These are phyloP conservation scores for Atkinsonella hypoxylon DNA, from an alignment of 2,329 filamentous ascomycete species.

Conservation along the genomic window DNA sequence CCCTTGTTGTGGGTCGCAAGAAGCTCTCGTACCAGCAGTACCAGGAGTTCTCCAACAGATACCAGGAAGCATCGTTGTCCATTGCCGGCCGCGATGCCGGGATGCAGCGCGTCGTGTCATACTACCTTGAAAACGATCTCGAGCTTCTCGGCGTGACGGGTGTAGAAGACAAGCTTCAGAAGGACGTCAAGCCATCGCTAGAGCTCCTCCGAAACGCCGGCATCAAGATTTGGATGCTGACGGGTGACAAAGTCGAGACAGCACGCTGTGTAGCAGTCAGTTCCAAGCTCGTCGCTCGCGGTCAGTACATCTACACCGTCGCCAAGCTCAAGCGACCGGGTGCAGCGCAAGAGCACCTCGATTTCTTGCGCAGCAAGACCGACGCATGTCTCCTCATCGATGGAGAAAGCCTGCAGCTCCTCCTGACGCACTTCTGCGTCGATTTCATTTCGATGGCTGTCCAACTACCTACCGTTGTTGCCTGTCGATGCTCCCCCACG, in stretches of 20 bases:
- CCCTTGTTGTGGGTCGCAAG: constrained; percentile 89
- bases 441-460: constrained; percentile 87
- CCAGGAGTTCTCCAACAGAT: constrained; percentile 60
- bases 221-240: constrained; percentile 99
- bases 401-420: constrained; percentile 75
- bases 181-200: constrained; percentile 87
- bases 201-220: constrained; percentile 93
- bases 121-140: constrained; percentile 75
- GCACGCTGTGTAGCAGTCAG: constrained; percentile 92
- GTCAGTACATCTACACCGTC: constrained; percentile 93
- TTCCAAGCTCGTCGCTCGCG: constrained; percentile 83
- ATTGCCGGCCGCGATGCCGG: constrained; percentile 69
- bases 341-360: constrained; percentile 74
- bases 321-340: constrained; percentile 75
- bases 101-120: constrained; percentile 68
- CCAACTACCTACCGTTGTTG: constrained; percentile 79
- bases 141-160: constrained; percentile 95
- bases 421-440: constrained; percentile 69
- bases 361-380: constrained; percentile 78
- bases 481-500: constrained; percentile 90
- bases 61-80: constrained; percentile 69
- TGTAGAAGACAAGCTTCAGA: constrained; percentile 93
- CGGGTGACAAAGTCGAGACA: constrained; percentile 96
- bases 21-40: constrained; percentile 70
- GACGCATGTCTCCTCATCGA: constrained; percentile 86